Percentiles rank a stretch among this genome's conserved stretches.
These are phyloP conservation scores for Polytrichum formosum DNA, from an alignment of 225 moss, liverwort and hornwort species.

Conservation along the genomic window DNA sequence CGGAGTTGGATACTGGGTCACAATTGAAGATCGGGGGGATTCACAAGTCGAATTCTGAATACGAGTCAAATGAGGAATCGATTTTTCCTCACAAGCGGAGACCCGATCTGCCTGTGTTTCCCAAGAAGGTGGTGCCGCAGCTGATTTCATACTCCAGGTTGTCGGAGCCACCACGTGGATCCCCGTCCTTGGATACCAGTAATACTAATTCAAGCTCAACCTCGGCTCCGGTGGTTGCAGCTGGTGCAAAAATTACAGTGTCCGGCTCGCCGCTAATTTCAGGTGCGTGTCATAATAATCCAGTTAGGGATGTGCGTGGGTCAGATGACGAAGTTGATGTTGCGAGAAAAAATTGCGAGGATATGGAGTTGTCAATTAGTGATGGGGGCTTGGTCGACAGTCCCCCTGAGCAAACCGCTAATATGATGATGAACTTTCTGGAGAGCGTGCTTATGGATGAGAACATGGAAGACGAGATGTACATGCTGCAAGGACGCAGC, in stretches of 20 bases:
- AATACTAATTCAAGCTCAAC: no score
- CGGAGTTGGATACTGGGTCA: conserved; percentile 10
- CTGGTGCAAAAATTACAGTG: no score
- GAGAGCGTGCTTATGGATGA: conserved; percentile 8
- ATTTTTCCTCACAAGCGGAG: conserved; percentile 45
- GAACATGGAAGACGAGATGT: conserved; percentile 14
- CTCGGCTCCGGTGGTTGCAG: no score
- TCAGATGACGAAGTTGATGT: no score
- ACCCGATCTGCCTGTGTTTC: conserved; percentile 37
- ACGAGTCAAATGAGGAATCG: conserved; percentile 18
- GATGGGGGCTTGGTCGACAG: no score
- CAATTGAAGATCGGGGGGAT: conserved; percentile 34
- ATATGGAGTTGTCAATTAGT: no score
- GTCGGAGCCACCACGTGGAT: conserved; percentile 35
- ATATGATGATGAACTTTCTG: background rate
- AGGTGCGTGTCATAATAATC: no score
- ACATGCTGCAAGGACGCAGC: conserved; percentile 23
- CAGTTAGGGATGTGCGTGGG: no score
- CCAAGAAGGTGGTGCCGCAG: conserved; percentile 33
- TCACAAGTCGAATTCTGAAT: conserved; percentile 13
- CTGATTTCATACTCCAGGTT: conserved; percentile 47
- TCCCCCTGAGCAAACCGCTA: no score
- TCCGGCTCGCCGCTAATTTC: no score
- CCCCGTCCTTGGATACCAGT: background rate
- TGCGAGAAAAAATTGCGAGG: no score